phyloP scores from a whole-genome alignment of 2,329 filamentous ascomycete genomes.

The Lizonia empirigonia region DNA sequence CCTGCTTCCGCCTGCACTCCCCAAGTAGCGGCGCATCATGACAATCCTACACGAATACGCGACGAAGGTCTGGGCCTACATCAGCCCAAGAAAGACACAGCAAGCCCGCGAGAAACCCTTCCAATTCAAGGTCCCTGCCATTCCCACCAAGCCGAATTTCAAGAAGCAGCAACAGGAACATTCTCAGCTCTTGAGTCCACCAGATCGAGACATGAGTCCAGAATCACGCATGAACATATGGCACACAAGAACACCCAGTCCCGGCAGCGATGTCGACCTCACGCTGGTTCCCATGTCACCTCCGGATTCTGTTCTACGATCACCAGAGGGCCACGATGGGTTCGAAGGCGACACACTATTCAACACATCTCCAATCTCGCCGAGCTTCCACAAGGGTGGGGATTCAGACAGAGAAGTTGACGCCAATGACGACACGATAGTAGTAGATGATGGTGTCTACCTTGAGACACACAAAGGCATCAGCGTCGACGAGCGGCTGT shows the following conservation, averaged over 20 bases:
- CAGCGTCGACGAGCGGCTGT: slow-evolving; percentile 31
- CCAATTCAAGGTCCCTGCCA: slow-evolving; percentile 47
- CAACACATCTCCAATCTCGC: slow-evolving; percentile 14
- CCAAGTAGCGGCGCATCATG: slow-evolving; percentile 25
- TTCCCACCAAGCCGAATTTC: slow-evolving; percentile 20
- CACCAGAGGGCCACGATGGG: slow-evolving; percentile 19
- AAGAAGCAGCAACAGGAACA: slow-evolving; percentile 4
- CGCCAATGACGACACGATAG: slow-evolving; percentile 46
- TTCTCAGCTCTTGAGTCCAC: slow-evolving; percentile 5
- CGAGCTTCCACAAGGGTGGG: slow-evolving; percentile 9
- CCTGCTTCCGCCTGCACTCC: not conserved
- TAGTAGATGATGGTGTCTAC: slow-evolving; percentile 42
- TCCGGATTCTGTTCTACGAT: slow-evolving; percentile 29
- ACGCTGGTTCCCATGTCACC: slow-evolving; percentile 40
- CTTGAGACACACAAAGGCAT: slow-evolving; percentile 30
- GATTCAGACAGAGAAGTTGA: slow-evolving; percentile 35
- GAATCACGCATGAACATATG: slow-evolving; percentile 32
- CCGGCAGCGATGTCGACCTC: slow-evolving; percentile 26
- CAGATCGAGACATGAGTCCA: slow-evolving; percentile 43
- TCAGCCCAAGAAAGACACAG: slow-evolving; percentile 51
- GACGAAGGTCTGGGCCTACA: slow-evolving; percentile 49
- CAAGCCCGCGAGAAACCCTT: slow-evolving; percentile 42
- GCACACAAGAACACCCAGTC: slow-evolving; percentile 31
- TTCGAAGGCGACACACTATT: slow-evolving; percentile 41
- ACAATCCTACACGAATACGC: slow-evolving; percentile 42